A percentile compares a stretch with the other conserved stretches of the same genome.
phyloP scores from a whole-genome alignment of 2,329 filamentous ascomycete species.

The Cucurbitaria berberidis region DNA sequence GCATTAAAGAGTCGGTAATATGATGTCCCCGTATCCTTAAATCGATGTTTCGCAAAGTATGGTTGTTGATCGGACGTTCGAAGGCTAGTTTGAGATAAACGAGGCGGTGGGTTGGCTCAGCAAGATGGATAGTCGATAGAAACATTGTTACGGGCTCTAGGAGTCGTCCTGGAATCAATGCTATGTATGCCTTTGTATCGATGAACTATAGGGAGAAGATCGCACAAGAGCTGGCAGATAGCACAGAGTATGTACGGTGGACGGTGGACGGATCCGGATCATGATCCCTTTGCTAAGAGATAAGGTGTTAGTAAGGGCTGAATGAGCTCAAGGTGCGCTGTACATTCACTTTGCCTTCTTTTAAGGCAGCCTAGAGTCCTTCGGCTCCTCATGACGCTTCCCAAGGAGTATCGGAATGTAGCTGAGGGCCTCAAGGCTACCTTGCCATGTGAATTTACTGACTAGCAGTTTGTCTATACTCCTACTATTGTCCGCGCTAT shows the following conservation, averaged over 20 bases:
- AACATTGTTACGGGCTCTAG: conserved; percentile 70
- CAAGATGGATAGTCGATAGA: conserved; percentile 65
- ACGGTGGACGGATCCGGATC: conserved; percentile 55
- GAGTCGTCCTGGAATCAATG: conserved; percentile 68
- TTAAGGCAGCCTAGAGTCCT: not conserved
- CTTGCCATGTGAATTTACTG: not conserved
- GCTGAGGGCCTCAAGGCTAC: not conserved
- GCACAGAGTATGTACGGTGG: conserved; percentile 64
- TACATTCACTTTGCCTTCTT: not conserved
- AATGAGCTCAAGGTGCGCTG: not conserved
- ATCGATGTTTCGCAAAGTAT: conserved; percentile 26
- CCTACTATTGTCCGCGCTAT: not conserved
- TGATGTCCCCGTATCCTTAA: conserved; percentile 22
- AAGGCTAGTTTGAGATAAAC: conserved; percentile 22
- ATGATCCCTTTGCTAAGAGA: conserved; percentile 61
- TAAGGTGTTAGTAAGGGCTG: conserved; percentile 13
- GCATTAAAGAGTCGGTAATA: conserved; percentile 20
- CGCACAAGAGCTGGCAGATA: conserved; percentile 55
- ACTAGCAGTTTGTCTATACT: not conserved
- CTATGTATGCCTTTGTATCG: conserved; percentile 61
- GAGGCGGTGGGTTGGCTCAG: conserved; percentile 58
- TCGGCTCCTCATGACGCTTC: not conserved
- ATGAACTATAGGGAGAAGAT: conserved; percentile 59
- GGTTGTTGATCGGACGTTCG: conserved; percentile 22
- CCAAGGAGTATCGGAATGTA: not conserved